Evolutionary conservation across 805 yeast genomes (phyloP), one percentile per base, ranked within the genome.

Genomic region (Wickerhamomyces bovis): DNA sequence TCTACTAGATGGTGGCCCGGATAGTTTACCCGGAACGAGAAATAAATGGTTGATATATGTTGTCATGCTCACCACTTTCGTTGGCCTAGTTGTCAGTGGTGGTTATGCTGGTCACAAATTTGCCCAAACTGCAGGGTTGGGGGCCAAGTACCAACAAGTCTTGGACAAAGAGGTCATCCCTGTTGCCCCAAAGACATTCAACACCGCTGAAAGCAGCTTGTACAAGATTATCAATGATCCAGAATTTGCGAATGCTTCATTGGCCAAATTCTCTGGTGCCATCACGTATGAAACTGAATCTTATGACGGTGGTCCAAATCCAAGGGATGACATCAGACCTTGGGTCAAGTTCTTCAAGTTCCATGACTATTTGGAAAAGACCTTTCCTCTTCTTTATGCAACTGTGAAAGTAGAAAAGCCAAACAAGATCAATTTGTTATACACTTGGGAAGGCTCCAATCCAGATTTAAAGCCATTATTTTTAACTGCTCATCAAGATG

Each of bases 401-500:
- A 58, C 70, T 16, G 65, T 82, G 47, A 68, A 72, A 35, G 65
- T 81, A 11, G 79, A 75, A 44, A 72, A 66, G 26, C 76, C 85
- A 44, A 85, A 86, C 56, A 74, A 77, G 19, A 72, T 80, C 47
- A 92, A 89, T 4, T 64, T 87, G 44, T 69, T 88, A 4, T 74
- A 71, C 58, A 81, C 86, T 20, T 78, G 85, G 77, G 62, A 73
- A 49, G 95, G 95, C 10, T 60, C 75, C 4, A 58, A 76, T 38
- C 23, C 57, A 3, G 49, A 61, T 2, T 65, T 81, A 53, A 79
- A 82, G 58, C 95, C 96, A 7, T 54, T 82, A 16, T 55, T 88
- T 64, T 67, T 86, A 40, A 76, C 83, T 64, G 90, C 94, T 2
- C 96, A 88, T 61, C 87, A 82, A 60, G 95, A 87, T 60, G 88